These are phyloP conservation scores for Musa troglodytarum DNA, from an alignment of 176 grass and related monocot genomes.

Conservation along the genomic window DNA sequence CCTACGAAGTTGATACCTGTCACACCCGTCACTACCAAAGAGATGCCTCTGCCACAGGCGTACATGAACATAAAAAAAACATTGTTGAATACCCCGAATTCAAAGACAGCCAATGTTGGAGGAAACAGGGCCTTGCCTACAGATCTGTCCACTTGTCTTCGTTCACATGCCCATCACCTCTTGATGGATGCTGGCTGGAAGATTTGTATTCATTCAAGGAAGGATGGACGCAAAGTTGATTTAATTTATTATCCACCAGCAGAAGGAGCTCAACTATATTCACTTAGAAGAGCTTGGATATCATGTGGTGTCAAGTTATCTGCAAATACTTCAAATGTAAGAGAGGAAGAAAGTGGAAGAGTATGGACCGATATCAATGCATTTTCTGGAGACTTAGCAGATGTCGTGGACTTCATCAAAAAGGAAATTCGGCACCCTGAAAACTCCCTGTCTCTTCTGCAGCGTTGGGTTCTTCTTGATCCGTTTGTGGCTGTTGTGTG, in stretches of 20 bases:
- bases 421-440: constrained; percentile 27
- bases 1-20: neutral
- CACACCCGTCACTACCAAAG: neutral
- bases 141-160: constrained; percentile 54
- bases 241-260: constrained; percentile 28
- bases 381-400: constrained; percentile 59
- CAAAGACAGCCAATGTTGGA: constrained; percentile 1
- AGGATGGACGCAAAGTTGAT: constrained; percentile 31
- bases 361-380: constrained; percentile 43
- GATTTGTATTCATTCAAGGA: constrained; percentile 33
- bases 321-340: constrained; percentile 14
- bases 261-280: constrained; percentile 25
- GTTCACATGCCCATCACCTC: constrained; percentile 59
- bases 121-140: constrained; percentile 9
- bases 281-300: constrained; percentile 72
- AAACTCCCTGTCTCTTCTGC: constrained; percentile 39
- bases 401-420: constrained; percentile 39
- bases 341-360: constrained; percentile 36
- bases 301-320: constrained; percentile 55
- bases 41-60: neutral
- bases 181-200: constrained; percentile 66
- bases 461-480: constrained; percentile 59
- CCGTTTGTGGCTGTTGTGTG: constrained; percentile 68
- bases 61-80: neutral
- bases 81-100: neutral